A percentile compares a stretch with the other conserved stretches of the same genome.
Evolutionary conservation across 2,329 filamentous ascomycete species (phyloP).

Genomic region (Alternaria rosae): DNA sequence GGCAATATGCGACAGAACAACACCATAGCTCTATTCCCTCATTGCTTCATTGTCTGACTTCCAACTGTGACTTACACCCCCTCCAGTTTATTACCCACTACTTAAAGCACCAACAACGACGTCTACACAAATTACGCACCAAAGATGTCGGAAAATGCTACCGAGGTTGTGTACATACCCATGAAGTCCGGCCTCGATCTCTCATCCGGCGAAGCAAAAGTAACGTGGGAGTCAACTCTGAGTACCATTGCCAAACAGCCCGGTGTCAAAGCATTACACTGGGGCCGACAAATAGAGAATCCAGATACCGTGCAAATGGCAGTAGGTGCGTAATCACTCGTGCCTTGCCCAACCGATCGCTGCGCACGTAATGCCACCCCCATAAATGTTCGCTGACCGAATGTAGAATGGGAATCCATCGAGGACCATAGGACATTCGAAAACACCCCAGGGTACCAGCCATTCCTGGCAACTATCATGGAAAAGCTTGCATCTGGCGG

Average conservation of each 20-base stretch:
- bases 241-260: slow-evolving; percentile 45
- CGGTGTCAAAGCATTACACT: slow-evolving; percentile 49
- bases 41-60: not conserved
- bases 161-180: slow-evolving; percentile 52
- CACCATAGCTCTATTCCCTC: not conserved
- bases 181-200: slow-evolving; percentile 46
- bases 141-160: slow-evolving; percentile 37
- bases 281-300: slow-evolving; percentile 52
- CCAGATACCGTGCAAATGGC: slow-evolving; percentile 48
- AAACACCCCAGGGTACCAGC: slow-evolving; percentile 43
- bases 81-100: not conserved
- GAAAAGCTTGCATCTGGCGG: slow-evolving; percentile 35
- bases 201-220: slow-evolving; percentile 31
- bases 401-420: slow-evolving; percentile 54
- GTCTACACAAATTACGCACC: not conserved
- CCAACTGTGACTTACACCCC: not conserved
- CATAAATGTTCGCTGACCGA: not conserved
- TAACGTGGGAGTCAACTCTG: slow-evolving; percentile 42
- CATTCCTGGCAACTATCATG: slow-evolving; percentile 47
- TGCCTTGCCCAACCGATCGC: not conserved
- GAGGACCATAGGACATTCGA: slow-evolving; percentile 53
- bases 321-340: slow-evolving; percentile 50
- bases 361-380: no score
- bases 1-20: not conserved
- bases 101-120: not conserved